phyloP scores from a whole-genome alignment of 2,329 filamentous ascomycete genomes.

The Hymenotorrendiella dingleyae region DNA sequence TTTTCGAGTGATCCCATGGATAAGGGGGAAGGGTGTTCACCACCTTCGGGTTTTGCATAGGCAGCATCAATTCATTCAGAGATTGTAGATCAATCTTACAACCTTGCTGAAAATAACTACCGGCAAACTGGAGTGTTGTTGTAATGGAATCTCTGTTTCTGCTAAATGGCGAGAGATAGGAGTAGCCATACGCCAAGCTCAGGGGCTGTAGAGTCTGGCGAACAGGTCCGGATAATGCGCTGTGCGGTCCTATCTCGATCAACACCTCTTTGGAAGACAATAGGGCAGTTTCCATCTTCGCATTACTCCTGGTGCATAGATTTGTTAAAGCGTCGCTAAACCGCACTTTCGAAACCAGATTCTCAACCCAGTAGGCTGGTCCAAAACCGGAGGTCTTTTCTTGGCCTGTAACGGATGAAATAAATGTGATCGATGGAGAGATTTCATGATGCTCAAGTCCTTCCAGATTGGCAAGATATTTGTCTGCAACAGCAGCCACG shows the following conservation, averaged over 20 bases:
- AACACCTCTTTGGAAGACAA: neutral
- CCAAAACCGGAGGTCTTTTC: slow-evolving; percentile 1
- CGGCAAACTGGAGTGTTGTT: neutral
- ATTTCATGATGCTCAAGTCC: neutral
- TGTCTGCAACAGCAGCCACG: slow-evolving; percentile 26
- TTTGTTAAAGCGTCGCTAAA: slow-evolving; percentile 24
- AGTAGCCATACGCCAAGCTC: neutral
- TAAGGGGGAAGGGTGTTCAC: slow-evolving; percentile 38
- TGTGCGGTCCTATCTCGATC: slow-evolving; percentile 10
- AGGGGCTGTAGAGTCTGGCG: neutral
- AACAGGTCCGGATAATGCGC: slow-evolving; percentile 2
- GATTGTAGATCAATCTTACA: neutral
- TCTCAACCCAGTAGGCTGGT: slow-evolving; percentile 39
- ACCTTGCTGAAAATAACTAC: neutral
- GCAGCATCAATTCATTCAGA: neutral
- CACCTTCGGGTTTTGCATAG: neutral
- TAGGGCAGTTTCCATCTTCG: neutral
- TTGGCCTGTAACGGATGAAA: slow-evolving; percentile 3
- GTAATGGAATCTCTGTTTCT: slow-evolving; percentile 3
- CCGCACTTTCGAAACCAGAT: slow-evolving; percentile 38
- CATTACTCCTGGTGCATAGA: neutral
- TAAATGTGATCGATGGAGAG: neutral
- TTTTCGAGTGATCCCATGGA: slow-evolving; percentile 45
- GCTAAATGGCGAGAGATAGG: neutral
- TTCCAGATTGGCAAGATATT: slow-evolving; percentile 16